Conservation (phyloP, 176 grass and related monocot species). For the Phoenix roebelenii region DNA sequence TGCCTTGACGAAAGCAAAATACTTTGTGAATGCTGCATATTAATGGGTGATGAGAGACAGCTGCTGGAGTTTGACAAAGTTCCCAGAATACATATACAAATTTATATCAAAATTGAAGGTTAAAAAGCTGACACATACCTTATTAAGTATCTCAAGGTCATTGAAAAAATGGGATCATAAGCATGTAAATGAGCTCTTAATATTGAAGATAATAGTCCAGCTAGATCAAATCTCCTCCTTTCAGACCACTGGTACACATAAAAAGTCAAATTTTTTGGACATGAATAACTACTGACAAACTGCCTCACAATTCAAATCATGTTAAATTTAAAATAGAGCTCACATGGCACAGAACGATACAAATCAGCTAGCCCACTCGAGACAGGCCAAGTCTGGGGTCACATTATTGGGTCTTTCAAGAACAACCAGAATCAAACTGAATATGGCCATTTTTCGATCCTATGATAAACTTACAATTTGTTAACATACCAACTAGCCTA, state of each 20-base stretch:
- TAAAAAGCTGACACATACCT: constrained; percentile 33
- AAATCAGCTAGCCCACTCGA: too few relatives aligned
- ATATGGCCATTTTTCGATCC: too few relatives aligned
- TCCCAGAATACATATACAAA: constrained; percentile 1
- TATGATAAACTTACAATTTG: too few relatives aligned
- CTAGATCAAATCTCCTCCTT: constrained; percentile 73
- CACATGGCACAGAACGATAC: too few relatives aligned
- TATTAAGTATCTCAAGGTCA: constrained; percentile 92
- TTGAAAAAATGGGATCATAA: constrained; percentile 90
- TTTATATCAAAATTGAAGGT: constrained; percentile 15
- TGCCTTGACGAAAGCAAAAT: constrained; percentile 72
- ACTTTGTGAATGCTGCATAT: constrained; percentile 85
- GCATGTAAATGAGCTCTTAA: constrained; percentile 90
- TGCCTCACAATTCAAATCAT: background rate
- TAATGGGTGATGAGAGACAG: constrained; percentile 22
- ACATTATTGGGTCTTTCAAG: too few relatives aligned
- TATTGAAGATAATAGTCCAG: constrained; percentile 80
- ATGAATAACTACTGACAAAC: background rate
- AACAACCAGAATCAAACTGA: too few relatives aligned
- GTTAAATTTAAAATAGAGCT: too few relatives aligned
- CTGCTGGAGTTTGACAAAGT: constrained; percentile 1
- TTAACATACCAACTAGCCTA: too few relatives aligned
- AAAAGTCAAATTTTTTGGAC: constrained; percentile 14
- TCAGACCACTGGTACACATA: constrained; percentile 69
- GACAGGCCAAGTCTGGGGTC: too few relatives aligned